phyloP scores from a whole-genome alignment of 2,329 filamentous ascomycete species.

The Plectosphaerella plurivora region DNA sequence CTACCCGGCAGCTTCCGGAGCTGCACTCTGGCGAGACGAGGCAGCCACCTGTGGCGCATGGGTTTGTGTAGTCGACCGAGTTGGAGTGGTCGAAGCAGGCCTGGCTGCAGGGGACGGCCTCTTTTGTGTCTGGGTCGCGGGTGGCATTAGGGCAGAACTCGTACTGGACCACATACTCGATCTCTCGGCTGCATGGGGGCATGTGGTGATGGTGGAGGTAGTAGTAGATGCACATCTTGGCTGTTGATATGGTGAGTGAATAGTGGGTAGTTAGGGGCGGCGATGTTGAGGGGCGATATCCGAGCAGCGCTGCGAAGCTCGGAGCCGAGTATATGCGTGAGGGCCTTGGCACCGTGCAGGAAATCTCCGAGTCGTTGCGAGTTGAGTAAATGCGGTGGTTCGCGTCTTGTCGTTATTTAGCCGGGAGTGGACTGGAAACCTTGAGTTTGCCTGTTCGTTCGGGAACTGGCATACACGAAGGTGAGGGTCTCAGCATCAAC shows the following conservation, averaged over 20 bases:
- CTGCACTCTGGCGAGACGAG: conserved; percentile 39
- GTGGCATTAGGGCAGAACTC: conserved; percentile 34
- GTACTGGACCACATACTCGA: conserved; percentile 38
- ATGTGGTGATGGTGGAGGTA: conserved; percentile 48
- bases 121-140: conserved; percentile 20
- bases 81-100: conserved; percentile 22
- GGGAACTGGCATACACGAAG: no score
- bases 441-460: no score
- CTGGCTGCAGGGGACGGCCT: conserved; percentile 13
- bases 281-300: background rate
- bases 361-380: no score
- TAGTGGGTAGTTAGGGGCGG: background rate
- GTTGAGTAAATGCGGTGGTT: no score
- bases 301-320: no score
- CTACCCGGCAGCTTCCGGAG: conserved; percentile 42
- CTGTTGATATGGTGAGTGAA: conserved; percentile 1
- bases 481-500: no score
- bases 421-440: no score
- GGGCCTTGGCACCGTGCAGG: no score
- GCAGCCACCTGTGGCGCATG: conserved; percentile 41
- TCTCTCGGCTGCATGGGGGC: conserved; percentile 32
- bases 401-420: no score
- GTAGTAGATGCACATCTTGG: conserved; percentile 44
- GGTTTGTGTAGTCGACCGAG: conserved; percentile 32
- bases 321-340: no score